Percentiles rank a stretch among this genome's conserved stretches.
These are phyloP conservation scores for Serendipita sp. DNA, from an alignment of 768 basidiomycete species.

Conservation along the genomic window DNA sequence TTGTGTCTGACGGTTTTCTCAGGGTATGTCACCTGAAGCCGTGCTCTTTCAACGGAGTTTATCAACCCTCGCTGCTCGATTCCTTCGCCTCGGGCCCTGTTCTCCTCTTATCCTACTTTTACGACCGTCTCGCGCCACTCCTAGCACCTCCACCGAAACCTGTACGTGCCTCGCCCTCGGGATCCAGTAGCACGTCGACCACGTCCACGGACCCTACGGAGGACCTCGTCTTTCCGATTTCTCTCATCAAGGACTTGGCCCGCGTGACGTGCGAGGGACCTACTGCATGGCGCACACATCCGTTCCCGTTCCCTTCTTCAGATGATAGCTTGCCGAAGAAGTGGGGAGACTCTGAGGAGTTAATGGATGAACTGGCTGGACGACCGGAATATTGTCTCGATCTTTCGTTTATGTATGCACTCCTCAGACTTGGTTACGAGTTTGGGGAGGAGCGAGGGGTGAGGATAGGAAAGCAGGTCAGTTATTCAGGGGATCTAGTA, in stretches of 20 bases:
- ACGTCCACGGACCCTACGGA: background rate
- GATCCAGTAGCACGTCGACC: slow-evolving; percentile 13
- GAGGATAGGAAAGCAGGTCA: slow-evolving; percentile 69
- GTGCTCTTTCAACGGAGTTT: slow-evolving; percentile 93
- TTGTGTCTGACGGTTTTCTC: background rate
- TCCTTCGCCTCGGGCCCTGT: slow-evolving; percentile 76
- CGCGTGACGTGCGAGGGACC: slow-evolving; percentile 57
- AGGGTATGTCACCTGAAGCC: slow-evolving; percentile 83
- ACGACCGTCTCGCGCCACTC: slow-evolving; percentile 79
- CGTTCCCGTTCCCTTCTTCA: slow-evolving; percentile 5
- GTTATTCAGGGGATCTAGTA: slow-evolving; percentile 24
- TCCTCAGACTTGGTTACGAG: slow-evolving; percentile 83
- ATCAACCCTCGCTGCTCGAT: slow-evolving; percentile 83
- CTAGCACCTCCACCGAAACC: slow-evolving; percentile 22
- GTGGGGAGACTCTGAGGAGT: slow-evolving; percentile 29
- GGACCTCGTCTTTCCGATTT: slow-evolving; percentile 26
- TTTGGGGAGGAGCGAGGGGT: slow-evolving; percentile 53
- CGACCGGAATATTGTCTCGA: slow-evolving; percentile 94
- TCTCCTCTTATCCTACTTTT: slow-evolving; percentile 93
- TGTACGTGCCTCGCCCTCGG: background rate
- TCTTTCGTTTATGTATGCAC: slow-evolving; percentile 83
- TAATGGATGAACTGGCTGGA: slow-evolving; percentile 53
- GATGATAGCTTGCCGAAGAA: slow-evolving; percentile 13
- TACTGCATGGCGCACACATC: slow-evolving; percentile 30
- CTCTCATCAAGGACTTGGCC: slow-evolving; percentile 49